Conservation (phyloP, 371 early-diverging fungal genomes). For the Apophysomyces trapeziformis region DNA sequence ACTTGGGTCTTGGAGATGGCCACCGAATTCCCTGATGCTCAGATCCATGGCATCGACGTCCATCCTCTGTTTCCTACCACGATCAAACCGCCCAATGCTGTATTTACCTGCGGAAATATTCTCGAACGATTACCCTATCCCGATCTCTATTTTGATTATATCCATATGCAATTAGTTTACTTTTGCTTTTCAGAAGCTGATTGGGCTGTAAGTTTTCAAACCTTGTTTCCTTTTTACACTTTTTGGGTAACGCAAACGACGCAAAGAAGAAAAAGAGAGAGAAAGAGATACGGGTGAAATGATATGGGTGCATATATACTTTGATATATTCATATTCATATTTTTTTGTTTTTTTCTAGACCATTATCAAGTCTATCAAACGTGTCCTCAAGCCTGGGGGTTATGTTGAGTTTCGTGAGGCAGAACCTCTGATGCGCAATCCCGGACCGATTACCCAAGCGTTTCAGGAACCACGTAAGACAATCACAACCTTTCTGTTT, state of each 20-base stretch:
- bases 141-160: conserved; percentile 58
- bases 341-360: conserved; percentile 9
- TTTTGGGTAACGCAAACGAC: too few relatives aligned
- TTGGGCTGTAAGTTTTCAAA: conserved; percentile 30
- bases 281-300: too few relatives aligned
- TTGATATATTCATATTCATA: too few relatives aligned
- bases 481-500: not conserved
- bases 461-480: conserved; percentile 32
- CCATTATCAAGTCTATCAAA: conserved; percentile 28
- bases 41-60: conserved; percentile 57
- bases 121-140: conserved; percentile 57
- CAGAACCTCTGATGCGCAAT: conserved; percentile 50
- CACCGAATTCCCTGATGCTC: conserved; percentile 54
- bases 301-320: too few relatives aligned
- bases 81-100: conserved; percentile 56
- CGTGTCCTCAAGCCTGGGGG: conserved; percentile 63
- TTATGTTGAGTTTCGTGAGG: conserved; percentile 57
- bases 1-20: conserved; percentile 64
- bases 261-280: not conserved
- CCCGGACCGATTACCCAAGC: conserved; percentile 43
- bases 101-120: conserved; percentile 51
- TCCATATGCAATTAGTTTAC: conserved; percentile 54
- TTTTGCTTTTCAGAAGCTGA: conserved; percentile 40
- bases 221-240: not conserved
- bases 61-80: conserved; percentile 51